Base-by-base conservation (phyloP, 2,329 filamentous ascomycete genomes). In the Ascocoryne sarcoides region DNA sequence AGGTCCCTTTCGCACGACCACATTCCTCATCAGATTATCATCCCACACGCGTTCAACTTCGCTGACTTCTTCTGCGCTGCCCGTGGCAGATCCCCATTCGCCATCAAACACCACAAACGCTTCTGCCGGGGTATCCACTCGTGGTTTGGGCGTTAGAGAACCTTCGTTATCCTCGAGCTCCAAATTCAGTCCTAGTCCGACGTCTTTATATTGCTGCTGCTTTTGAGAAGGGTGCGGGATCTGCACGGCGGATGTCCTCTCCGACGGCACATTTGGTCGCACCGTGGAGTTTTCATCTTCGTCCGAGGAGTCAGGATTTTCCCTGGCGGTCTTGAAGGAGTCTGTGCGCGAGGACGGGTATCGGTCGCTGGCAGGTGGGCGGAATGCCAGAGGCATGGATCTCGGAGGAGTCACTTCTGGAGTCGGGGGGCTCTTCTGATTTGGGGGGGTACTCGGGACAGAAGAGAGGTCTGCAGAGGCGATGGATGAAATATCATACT, bases 351-450 rank as follows among this genome's bases (percentile, higher is more conserved):
- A 59, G 4, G 58, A 59, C 10, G 55, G 51, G 37, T 57, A 54
- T 42, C 72, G 69, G 47, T 78, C 71, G 46, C 61, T 62, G 32
- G 68, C 54, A 26, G 60, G 57, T 14, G 71, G 70, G 21, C 73
- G 71, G 33, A 66, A 55, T 39, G 63, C 56, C 54, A 64, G 66
- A 12, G 68, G 62, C 42, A 66, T 67, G 28, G 60, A 60, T 35
- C 76, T 72, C 26, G 83, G 83, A 38, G 82, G 84, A 12, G 83
- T 88, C 33, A 82, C 73, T 61, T 87, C 83, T 23, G 83, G 84
- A 3, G 83, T 88, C 21, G 81, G 82, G 12, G 80, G 80, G 52
- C 77, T 84, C 54, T 72, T 71, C 48, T 80, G 75, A 48, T 76
- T 75, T 19, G 76, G 71, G 36, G 80, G 79, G 4, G 80, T 84